Evolutionary conservation across 2,329 filamentous ascomycete species (phyloP).

Genomic region (Talaromyces amestolkiae): DNA sequence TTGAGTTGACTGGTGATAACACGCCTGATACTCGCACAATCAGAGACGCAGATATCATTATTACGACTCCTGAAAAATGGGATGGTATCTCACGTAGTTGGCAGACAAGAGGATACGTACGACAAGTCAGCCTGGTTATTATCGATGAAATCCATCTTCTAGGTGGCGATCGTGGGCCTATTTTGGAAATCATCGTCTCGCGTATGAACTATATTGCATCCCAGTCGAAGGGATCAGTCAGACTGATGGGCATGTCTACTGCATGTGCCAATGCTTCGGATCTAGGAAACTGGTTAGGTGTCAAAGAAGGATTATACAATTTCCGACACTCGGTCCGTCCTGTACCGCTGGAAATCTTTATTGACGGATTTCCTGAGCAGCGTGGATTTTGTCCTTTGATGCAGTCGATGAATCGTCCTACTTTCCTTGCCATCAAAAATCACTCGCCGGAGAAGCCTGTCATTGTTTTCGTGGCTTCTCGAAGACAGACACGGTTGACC

Average conservation of each 20-base stretch:
- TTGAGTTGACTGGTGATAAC: slow-evolving; percentile 96
- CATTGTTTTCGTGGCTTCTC: slow-evolving; percentile 95
- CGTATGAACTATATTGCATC: slow-evolving; percentile 98
- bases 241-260: slow-evolving; percentile 97
- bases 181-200: slow-evolving; percentile 91
- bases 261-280: slow-evolving; percentile 95
- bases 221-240: slow-evolving; percentile 83
- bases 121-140: slow-evolving; percentile 91
- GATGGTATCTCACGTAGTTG: slow-evolving; percentile 98
- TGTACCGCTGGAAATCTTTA: slow-evolving; percentile 92
- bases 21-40: slow-evolving; percentile 96
- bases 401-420: slow-evolving; percentile 98
- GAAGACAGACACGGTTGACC: slow-evolving; percentile 89
- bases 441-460: slow-evolving; percentile 96
- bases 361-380: slow-evolving; percentile 94
- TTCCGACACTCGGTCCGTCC: slow-evolving; percentile 96
- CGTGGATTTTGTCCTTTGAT: slow-evolving; percentile 95
- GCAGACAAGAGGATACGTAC: slow-evolving; percentile 95
- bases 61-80: slow-evolving; percentile 99
- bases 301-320: slow-evolving; percentile 94
- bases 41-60: slow-evolving; percentile 92
- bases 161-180: slow-evolving; percentile 94
- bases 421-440: slow-evolving; percentile 92
- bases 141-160: slow-evolving; percentile 98
- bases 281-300: slow-evolving; percentile 92